Base-by-base conservation (phyloP, 2,329 filamentous ascomycete genomes). In the Monosporascus sp. region DNA sequence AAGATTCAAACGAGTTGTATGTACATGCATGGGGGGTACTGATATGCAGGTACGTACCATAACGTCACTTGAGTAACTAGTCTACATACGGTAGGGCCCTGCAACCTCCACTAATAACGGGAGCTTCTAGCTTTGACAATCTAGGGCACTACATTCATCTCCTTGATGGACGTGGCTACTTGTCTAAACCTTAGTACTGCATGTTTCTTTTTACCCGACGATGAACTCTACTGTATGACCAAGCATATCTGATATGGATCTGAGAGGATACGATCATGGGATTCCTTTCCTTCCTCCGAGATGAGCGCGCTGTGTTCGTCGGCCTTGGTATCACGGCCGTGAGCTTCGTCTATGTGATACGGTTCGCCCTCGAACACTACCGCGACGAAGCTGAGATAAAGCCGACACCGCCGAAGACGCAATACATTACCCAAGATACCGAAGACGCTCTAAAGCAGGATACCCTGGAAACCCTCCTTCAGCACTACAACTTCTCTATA, bases 351-450 rank as follows among this genome's bases (percentile, higher is more conserved):
- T 74, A 77, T 55, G 74, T 77, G 50, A 82, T 90, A 69, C 77
- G 79, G 57, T 69, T 76, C 38, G 76, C 82, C 52, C 81, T 92
- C 45, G 73, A 75, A 53, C 72, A 79, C 52, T 82, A 86, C 60
- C 80, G 84, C 59, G 76, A 84, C 61, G 77, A 85, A 51, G 86
- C 86, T 58, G 80, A 85, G 68, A 82, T 94, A 64, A 83, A 83
- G 55, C 80, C 83, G 37, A 66, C 75, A 38, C 81, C 84, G 55
- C 84, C 84, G 37, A 86, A 87, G 66, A 82, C 87, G 49, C 82
- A 86, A 60, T 88, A 89, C 66, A 88, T 90, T 59, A 88, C 84
- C 16, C 85, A 91, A 67, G 84, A 87, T 24, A 89, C 86, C 2
- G 87, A 91, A 64, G 87, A 91, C 64, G 81, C 86, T 2, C 75